Base-by-base conservation (phyloP, 345 rosid species). In the Eucalyptus victrix region DNA sequence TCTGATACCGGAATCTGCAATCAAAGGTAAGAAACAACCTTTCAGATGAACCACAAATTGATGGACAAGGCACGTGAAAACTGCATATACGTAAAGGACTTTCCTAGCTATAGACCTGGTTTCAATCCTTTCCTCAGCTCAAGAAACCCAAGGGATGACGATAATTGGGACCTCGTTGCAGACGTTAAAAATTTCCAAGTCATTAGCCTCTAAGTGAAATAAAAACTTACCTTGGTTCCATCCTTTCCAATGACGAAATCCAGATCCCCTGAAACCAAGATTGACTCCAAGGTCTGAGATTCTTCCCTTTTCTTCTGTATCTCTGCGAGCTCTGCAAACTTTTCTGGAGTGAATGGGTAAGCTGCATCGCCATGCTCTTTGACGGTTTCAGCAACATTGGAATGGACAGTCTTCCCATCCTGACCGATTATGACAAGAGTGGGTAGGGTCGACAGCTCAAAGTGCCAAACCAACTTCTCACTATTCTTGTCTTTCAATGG, bases 1-100 rank as follows among this genome's bases (percentile, higher is more conserved):
- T 90, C 92, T n/a, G 91, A 89, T 51, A 92, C 94, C 11, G 87
- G 92, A 89, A 94, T 85, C 95, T 92, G 94, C 86, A 88, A 81
- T 17, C 24, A 1, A 83, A 80, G 15, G 6, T 26, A 81, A 56
- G 4, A 18, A 16, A 89, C 37, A 53, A 85, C 62, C 44, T 30
- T 44, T 18, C 49, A 86, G 23, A 49, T 18, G 37, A 50, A 24
- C 42, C 83, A 76, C 83, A 8, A 21, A 53, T 86, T 1, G 28
- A 86, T 86, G 37, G 60, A 49, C 9, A 49, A 86, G 60, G 44
- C 87, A n/a, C 9, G 28, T 86, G 9, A 40, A 76, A 72, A 34
- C 81, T 37, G 14, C 8, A 19, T 19, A 72, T 10, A 37, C 19
- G 45, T 42, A 40, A 37, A 72, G 45, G 26, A 72, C 2, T 72